phyloP scores from a whole-genome alignment of 129 eudicot genomes.

The Pittosporum tobira region DNA sequence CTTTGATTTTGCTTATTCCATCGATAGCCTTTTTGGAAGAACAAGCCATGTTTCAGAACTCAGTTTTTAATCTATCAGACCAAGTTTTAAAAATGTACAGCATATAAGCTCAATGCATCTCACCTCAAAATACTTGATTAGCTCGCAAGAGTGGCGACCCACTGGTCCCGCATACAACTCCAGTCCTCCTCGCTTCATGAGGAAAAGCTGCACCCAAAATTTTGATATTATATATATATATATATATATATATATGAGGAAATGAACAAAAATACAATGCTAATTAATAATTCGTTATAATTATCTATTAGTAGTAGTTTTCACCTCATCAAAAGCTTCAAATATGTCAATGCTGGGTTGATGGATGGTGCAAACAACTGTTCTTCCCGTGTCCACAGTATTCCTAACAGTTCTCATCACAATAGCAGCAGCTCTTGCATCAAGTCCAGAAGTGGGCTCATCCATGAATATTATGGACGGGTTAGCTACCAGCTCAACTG shows the following conservation, averaged over 20 bases:
- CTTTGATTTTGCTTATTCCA: conserved; percentile 20
- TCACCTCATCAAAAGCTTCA: conserved; percentile 60
- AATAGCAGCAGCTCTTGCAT: conserved; percentile 53
- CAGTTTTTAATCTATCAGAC: background rate
- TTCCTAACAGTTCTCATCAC: conserved; percentile 56
- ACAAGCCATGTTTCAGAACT: background rate
- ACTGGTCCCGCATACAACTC: conserved; percentile 9
- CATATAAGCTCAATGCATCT: background rate
- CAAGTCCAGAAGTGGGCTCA: conserved; percentile 50
- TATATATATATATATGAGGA: background rate
- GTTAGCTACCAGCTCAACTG: conserved; percentile 54
- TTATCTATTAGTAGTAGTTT: background rate
- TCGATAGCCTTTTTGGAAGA: conserved; percentile 2
- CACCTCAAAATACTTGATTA: conserved; percentile 9
- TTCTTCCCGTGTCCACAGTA: conserved; percentile 54
- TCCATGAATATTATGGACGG: conserved; percentile 58
- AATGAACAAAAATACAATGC: background rate
- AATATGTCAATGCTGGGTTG: conserved; percentile 59
- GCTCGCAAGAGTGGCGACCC: background rate
- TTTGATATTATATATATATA: background rate
- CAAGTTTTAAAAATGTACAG: background rate
- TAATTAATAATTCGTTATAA: background rate
- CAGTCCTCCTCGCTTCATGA: conserved; percentile 8
- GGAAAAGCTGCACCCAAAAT: conserved; percentile 5
- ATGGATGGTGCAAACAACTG: conserved; percentile 62